Evolutionary conservation across 2,329 filamentous ascomycete species (phyloP).

Genomic region (Phyllosticta capitalensis): DNA sequence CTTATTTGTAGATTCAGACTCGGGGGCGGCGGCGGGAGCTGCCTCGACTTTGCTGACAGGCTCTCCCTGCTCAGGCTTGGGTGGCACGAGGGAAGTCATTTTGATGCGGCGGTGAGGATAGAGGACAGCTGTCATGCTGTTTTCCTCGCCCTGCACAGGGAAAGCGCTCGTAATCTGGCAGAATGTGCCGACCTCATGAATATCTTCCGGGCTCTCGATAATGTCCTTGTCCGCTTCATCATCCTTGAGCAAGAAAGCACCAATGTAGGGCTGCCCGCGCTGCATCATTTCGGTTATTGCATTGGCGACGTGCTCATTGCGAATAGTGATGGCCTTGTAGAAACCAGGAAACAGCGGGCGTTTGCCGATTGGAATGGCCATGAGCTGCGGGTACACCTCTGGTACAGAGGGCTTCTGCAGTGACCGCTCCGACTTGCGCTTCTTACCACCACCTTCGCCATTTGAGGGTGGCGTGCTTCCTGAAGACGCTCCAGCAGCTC

Average conservation of each 20-base stretch:
- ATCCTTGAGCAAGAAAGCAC: constrained; percentile 94
- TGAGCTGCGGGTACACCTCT: constrained; percentile 93
- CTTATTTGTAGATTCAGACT: constrained; percentile 42
- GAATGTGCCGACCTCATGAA: constrained; percentile 93
- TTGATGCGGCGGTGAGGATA: constrained; percentile 94
- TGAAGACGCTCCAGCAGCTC: constrained; percentile 47
- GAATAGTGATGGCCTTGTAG: constrained; percentile 97
- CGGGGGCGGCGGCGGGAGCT: constrained; percentile 14
- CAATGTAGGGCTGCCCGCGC: constrained; percentile 92
- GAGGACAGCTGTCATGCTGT: constrained; percentile 79
- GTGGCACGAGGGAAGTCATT: constrained; percentile 72
- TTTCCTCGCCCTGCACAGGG: constrained; percentile 76
- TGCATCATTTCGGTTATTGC: constrained; percentile 97
- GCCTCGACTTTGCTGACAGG: constrained; percentile 42
- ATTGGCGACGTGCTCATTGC: constrained; percentile 79
- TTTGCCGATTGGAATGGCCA: constrained; percentile 92
- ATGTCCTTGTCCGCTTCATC: constrained; percentile 89
- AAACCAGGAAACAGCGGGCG: constrained; percentile 93
- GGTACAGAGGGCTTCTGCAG: constrained; percentile 83
- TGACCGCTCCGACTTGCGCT: constrained; percentile 57
- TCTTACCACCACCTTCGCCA: constrained; percentile 55
- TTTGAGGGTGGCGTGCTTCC: constrained; percentile 26
- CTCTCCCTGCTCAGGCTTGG: constrained; percentile 36
- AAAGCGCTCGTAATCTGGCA: constrained; percentile 97
- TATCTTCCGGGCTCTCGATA: constrained; percentile 81